phyloP scores from a whole-genome alignment of 306 rosid species.

The Lotus japonicus region DNA sequence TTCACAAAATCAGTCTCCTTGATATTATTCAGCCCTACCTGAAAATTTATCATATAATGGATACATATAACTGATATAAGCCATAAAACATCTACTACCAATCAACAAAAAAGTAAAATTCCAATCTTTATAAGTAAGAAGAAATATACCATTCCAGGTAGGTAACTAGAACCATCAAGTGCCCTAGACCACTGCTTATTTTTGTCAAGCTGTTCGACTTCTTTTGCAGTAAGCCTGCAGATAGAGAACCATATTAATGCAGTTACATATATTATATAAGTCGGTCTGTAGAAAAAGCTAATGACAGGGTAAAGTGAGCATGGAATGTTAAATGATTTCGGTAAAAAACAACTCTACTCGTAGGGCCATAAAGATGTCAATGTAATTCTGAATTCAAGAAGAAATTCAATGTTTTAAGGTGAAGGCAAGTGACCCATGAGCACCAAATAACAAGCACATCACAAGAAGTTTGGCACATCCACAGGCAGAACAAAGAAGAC shows the following conservation, averaged over 20 bases:
- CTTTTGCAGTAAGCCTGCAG: conserved; percentile 68
- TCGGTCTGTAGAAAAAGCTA: neutral
- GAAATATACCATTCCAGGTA: conserved; percentile 89
- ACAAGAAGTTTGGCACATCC: neutral
- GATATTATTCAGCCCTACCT: conserved; percentile 96
- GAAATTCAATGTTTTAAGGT: neutral
- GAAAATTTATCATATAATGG: conserved; percentile 7
- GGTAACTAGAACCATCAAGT: conserved; percentile 97
- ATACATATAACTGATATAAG: conserved; percentile 24
- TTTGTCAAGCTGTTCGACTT: conserved; percentile 79
- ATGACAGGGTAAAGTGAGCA: neutral
- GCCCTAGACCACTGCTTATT: conserved; percentile 97
- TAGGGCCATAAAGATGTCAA: neutral
- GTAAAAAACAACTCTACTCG: neutral
- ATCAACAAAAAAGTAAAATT: neutral
- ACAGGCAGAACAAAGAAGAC: neutral
- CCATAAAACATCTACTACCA: neutral
- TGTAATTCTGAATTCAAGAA: neutral
- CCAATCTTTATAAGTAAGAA: conserved; percentile 2
- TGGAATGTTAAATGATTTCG: neutral
- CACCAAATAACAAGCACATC: neutral
- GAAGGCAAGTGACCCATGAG: neutral
- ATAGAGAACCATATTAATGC: conserved; percentile 6
- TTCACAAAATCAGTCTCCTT: conserved; percentile 97
- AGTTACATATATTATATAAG: neutral